phyloP scores from a whole-genome alignment of 225 moss, liverwort and hornwort species.

The Sphagnum contortum region DNA sequence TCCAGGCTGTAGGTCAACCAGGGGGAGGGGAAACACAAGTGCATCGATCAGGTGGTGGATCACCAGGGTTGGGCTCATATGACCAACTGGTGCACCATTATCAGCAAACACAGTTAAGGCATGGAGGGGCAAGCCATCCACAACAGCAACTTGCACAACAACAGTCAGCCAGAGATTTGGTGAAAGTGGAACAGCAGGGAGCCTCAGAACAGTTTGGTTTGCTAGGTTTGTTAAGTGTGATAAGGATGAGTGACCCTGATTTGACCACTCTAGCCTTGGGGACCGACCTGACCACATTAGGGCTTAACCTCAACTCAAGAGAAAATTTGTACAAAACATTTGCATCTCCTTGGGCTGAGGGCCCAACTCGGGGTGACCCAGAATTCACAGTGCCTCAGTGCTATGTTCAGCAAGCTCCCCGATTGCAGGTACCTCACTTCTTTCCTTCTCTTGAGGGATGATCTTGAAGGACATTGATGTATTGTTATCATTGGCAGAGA shows the following conservation, averaged over 20 bases:
- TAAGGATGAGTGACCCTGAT: constrained; percentile 94
- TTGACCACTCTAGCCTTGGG: constrained; percentile 96
- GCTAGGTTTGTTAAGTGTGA: constrained; percentile 92
- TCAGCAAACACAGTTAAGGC: constrained; percentile 64
- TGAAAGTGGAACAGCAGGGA: constrained; percentile 41
- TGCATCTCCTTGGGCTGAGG: constrained; percentile 99
- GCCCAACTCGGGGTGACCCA: constrained; percentile 88
- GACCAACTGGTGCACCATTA: constrained; percentile 74
- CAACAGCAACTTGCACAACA: constrained; percentile 46
- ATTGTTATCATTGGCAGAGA: no score
- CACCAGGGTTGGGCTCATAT: constrained; percentile 47
- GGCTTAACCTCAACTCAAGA: constrained; percentile 94
- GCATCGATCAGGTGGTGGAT: constrained; percentile 56
- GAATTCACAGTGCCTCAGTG: constrained; percentile 85
- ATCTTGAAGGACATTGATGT: neutral
- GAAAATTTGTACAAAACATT: constrained; percentile 99
- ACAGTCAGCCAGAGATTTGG: constrained; percentile 64
- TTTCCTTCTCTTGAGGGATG: neutral
- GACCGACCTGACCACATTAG: constrained; percentile 92
- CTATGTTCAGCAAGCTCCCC: constrained; percentile 86
- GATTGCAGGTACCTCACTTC: constrained; percentile 61
- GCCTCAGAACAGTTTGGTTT: constrained; percentile 88
- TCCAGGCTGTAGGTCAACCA: constrained; percentile 45
- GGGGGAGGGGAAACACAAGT: constrained; percentile 67
- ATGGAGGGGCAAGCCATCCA: constrained; percentile 51